Conservation (phyloP, 169 alveolate species). For the Eimeria maxima region DNA sequence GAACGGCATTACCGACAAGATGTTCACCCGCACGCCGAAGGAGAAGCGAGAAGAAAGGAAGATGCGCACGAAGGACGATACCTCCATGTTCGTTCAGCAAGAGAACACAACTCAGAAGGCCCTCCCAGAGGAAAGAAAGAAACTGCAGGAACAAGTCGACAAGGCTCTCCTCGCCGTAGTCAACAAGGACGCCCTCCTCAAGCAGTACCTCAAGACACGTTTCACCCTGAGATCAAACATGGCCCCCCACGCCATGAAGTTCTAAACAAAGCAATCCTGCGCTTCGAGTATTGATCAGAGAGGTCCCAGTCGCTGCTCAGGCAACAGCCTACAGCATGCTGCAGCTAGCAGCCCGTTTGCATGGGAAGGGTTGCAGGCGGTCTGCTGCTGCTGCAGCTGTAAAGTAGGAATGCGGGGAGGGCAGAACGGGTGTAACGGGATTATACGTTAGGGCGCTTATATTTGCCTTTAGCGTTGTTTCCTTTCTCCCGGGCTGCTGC, state of each 20-base stretch:
- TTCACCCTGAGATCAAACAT: conserved; percentile 83
- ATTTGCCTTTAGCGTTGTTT: neutral
- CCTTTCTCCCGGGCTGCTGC: neutral
- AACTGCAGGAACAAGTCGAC: conserved; percentile 72
- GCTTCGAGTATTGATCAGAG: neutral
- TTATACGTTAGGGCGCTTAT: neutral
- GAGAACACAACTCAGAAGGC: conserved; percentile 10
- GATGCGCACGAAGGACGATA: conserved; percentile 68
- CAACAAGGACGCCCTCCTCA: conserved; percentile 81
- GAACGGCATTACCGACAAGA: conserved; percentile 89
- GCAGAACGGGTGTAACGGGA: neutral
- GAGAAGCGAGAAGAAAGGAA: conserved; percentile 65
- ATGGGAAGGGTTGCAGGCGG: neutral
- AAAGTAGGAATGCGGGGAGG: neutral
- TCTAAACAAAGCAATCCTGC: conserved; percentile 53
- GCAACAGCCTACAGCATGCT: neutral
- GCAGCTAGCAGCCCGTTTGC: neutral
- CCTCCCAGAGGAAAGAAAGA: conserved; percentile 61
- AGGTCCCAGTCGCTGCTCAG: neutral
- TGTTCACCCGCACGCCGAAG: conserved; percentile 87
- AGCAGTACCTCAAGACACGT: conserved; percentile 85
- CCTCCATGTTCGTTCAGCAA: conserved; percentile 70
- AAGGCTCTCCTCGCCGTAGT: conserved; percentile 60
- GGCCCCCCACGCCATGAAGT: conserved; percentile 86
- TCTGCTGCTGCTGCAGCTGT: neutral